These are phyloP conservation scores for Boletellus ananiceps DNA, from an alignment of 768 basidiomycete genomes.

Conservation along the genomic window DNA sequence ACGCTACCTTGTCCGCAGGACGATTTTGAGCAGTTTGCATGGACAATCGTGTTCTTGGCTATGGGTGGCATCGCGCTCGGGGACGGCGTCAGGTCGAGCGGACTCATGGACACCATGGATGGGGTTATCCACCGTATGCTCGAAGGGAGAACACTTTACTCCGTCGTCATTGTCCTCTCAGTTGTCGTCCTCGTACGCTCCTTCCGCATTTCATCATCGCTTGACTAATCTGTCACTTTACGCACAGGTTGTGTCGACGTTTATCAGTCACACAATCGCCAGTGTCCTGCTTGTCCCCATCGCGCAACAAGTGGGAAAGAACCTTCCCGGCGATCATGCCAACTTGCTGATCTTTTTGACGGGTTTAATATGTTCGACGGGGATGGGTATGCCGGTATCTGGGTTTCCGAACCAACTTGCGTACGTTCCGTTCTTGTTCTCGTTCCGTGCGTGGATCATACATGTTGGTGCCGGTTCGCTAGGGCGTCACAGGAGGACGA, in stretches of 20 bases:
- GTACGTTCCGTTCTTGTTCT: slow-evolving; percentile 40
- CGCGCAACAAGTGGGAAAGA: slow-evolving; percentile 83
- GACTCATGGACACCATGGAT: slow-evolving; percentile 79
- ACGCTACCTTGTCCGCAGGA: slow-evolving; percentile 45
- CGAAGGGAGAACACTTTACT: slow-evolving; percentile 57
- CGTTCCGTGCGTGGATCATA: not conserved
- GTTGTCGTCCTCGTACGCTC: slow-evolving; percentile 59
- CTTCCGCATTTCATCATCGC: not conserved
- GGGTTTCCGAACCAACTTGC: slow-evolving; percentile 99
- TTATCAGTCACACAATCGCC: slow-evolving; percentile 97
- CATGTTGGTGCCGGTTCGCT: not conserved
- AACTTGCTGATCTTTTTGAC: slow-evolving; percentile 92
- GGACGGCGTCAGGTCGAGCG: slow-evolving; percentile 86
- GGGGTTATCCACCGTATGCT: slow-evolving; percentile 54
- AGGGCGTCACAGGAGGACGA: slow-evolving; percentile 94
- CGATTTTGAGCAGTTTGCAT: slow-evolving; percentile 91
- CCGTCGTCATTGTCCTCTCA: slow-evolving; percentile 67
- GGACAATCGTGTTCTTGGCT: slow-evolving; percentile 93
- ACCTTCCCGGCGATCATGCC: slow-evolving; percentile 59
- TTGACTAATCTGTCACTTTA: not conserved
- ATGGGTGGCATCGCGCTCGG: slow-evolving; percentile 99
- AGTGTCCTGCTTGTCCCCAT: slow-evolving; percentile 96
- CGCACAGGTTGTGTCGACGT: slow-evolving; percentile 78
- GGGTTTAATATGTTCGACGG: slow-evolving; percentile 86
- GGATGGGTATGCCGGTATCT: slow-evolving; percentile 98